These are phyloP conservation scores for Petasospora rhodanensis DNA, from an alignment of 1,139 yeast species.

Conservation along the genomic window DNA sequence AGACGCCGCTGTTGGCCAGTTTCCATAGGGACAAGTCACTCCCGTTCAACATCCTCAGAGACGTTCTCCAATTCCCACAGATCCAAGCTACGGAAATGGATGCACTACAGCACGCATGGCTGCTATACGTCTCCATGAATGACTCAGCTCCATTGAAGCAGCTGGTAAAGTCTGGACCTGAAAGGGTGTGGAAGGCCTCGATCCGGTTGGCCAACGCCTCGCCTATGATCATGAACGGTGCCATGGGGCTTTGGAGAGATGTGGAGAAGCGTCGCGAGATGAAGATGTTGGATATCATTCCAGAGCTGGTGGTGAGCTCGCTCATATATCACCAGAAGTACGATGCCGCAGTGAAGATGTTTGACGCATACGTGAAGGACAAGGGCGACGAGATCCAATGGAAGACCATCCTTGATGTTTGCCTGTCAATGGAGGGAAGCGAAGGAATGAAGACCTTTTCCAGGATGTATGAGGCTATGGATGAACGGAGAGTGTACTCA, in stretches of 20 bases:
- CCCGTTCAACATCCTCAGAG: slow-evolving; percentile 20
- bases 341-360: slow-evolving; percentile 8
- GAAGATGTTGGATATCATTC: slow-evolving; percentile 9
- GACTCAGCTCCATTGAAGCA: slow-evolving; percentile 7
- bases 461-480: slow-evolving; percentile 6
- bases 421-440: slow-evolving; percentile 7
- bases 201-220: slow-evolving; percentile 14
- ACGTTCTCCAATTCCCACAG: slow-evolving; percentile 13
- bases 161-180: slow-evolving; percentile 1
- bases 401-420: slow-evolving; percentile 13
- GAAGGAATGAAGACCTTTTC: slow-evolving; percentile 9
- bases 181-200: slow-evolving; percentile 12
- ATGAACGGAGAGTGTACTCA: slow-evolving; percentile 3
- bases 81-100: slow-evolving; percentile 6
- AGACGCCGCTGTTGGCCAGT: slow-evolving; percentile 7
- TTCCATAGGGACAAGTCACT: slow-evolving; percentile 13
- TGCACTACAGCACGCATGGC: slow-evolving; percentile 16
- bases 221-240: slow-evolving; percentile 12
- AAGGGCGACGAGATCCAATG: slow-evolving; percentile 9
- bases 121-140: slow-evolving; percentile 13
- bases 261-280: slow-evolving; percentile 1
- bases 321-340: slow-evolving; percentile 16
- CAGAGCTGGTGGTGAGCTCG: slow-evolving; percentile 12
- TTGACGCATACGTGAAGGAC: slow-evolving; percentile 4
- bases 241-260: slow-evolving; percentile 11